Evolutionary conservation across 106 monocot genomes (phyloP).

Genomic region (Acanthochlamys bracteata): DNA sequence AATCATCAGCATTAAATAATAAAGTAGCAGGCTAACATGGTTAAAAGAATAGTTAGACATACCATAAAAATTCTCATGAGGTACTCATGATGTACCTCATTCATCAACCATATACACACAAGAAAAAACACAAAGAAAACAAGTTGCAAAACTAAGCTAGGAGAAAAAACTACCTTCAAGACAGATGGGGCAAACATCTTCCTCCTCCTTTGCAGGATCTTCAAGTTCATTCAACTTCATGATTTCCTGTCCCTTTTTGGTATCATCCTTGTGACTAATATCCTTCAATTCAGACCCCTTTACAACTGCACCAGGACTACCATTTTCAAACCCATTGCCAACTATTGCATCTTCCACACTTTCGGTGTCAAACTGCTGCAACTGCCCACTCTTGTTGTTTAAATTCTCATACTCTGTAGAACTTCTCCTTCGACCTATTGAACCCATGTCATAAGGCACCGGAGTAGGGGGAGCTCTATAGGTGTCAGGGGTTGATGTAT

Average conservation of each 20-base stretch:
- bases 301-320: slow-evolving; percentile 20
- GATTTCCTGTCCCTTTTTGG: slow-evolving; percentile 26
- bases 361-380: slow-evolving; percentile 11
- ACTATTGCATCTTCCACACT: slow-evolving; percentile 10
- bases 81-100: no score
- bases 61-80: no score
- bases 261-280: slow-evolving; percentile 8
- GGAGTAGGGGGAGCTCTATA: slow-evolving; percentile 52
- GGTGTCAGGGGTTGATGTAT: slow-evolving; percentile 48
- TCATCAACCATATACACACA: background rate
- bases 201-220: slow-evolving; percentile 39
- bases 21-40: no score
- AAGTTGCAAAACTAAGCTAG: background rate
- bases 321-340: slow-evolving; percentile 15
- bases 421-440: slow-evolving; percentile 17
- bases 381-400: slow-evolving; percentile 25
- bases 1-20: no score
- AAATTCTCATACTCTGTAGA: slow-evolving; percentile 17
- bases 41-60: no score
- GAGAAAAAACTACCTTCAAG: slow-evolving; percentile 61
- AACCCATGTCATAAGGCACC: slow-evolving; percentile 41
- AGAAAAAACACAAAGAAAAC: background rate
- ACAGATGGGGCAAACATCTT: slow-evolving; percentile 90
- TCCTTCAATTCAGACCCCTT: slow-evolving; percentile 31
- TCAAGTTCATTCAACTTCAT: slow-evolving; percentile 16